Conservation (phyloP, 148 eudicot species). For the Agrostemma githago region DNA sequence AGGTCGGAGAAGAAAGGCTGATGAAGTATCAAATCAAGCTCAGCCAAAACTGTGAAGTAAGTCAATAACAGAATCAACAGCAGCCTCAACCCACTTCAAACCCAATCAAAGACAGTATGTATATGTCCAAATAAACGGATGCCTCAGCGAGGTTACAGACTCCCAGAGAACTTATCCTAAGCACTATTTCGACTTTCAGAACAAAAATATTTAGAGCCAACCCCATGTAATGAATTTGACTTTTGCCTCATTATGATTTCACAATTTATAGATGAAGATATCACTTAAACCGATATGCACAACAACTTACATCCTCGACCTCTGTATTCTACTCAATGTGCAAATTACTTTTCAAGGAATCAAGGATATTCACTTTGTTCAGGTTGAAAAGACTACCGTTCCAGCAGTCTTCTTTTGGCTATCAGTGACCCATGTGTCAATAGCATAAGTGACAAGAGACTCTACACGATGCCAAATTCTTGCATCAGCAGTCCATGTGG, state of each 20-base stretch:
- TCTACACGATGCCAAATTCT: slow-evolving; percentile 48
- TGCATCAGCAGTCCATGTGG: slow-evolving; percentile 68
- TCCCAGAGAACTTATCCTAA: neutral
- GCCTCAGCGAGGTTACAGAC: neutral
- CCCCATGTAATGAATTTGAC: no score
- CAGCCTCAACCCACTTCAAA: neutral
- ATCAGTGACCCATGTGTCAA: slow-evolving; percentile 54
- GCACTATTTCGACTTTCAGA: neutral
- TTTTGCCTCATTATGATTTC: neutral
- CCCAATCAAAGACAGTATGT: neutral
- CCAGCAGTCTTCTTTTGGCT: slow-evolving; percentile 74
- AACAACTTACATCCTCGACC: neutral
- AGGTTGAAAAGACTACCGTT: slow-evolving; percentile 44
- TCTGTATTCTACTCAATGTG: neutral
- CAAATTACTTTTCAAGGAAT: neutral
- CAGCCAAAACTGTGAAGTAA: neutral
- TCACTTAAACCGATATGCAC: neutral
- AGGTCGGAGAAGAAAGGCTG: neutral
- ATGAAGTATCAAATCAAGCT: neutral
- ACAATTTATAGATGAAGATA: neutral
- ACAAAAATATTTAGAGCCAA: neutral
- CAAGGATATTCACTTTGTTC: slow-evolving; percentile 13
- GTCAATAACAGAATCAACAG: neutral
- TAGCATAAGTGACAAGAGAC: slow-evolving; percentile 73
- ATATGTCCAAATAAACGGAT: neutral